These are phyloP conservation scores for Knoxdaviesia proteae DNA, from an alignment of 2,329 filamentous ascomycete species.

Conservation along the genomic window DNA sequence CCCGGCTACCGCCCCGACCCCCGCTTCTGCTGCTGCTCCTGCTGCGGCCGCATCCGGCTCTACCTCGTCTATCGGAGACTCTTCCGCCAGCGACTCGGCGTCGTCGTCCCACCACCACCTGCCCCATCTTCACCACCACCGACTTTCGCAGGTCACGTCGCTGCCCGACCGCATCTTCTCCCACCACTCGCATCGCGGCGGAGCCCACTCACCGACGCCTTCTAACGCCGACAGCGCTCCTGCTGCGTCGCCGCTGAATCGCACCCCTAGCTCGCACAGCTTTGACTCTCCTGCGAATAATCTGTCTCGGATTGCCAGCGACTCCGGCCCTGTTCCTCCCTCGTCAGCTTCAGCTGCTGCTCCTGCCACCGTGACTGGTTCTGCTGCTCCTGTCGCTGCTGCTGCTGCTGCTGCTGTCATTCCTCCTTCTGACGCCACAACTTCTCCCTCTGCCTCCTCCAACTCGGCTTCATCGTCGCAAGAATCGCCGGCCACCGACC, in stretches of 20 bases:
- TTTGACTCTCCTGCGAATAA: too few species aligned
- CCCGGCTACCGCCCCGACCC: slow-evolving; percentile 5
- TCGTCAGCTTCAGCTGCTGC: neutral
- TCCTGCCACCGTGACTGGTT: neutral
- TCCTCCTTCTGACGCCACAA: neutral
- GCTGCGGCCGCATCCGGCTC: neutral
- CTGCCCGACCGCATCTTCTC: slow-evolving; percentile 10
- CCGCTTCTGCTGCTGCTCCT: slow-evolving; percentile 1
- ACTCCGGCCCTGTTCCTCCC: neutral
- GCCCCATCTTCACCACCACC: slow-evolving; percentile 10
- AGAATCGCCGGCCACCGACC: neutral
- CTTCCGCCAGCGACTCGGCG: slow-evolving; percentile 2
- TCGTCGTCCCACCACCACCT: slow-evolving; percentile 6
- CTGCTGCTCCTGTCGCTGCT: neutral
- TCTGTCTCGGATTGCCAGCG: neutral
- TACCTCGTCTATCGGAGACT: slow-evolving; percentile 3
- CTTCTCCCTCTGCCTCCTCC: neutral
- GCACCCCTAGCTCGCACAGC: too few species aligned
- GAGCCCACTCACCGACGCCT: slow-evolving; percentile 2
- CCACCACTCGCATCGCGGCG: slow-evolving; percentile 1
- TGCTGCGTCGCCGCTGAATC: neutral
- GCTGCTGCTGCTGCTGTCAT: too few species aligned
- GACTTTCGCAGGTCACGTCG: slow-evolving; percentile 17
- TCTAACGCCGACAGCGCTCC: slow-evolving; percentile 1
- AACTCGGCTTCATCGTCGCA: neutral